These are phyloP conservation scores for Wilcoxina mikolae DNA, from an alignment of 495 filamentous ascomycete genomes.

Conservation along the genomic window DNA sequence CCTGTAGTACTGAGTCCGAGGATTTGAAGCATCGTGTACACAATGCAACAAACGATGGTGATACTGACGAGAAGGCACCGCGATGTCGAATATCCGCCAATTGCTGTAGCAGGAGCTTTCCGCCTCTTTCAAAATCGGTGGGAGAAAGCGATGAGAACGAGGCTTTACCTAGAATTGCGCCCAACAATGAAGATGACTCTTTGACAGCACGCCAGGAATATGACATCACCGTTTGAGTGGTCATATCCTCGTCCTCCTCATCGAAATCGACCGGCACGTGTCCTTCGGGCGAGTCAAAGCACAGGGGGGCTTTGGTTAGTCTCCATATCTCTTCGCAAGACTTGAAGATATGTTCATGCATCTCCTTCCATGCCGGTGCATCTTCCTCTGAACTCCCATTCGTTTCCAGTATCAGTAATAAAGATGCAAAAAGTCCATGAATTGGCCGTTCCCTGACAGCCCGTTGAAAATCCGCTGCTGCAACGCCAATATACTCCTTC, in stretches of 20 bases:
- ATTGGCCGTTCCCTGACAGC: constrained; percentile 22
- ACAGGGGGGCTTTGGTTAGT: constrained; percentile 58
- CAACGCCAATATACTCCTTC: constrained; percentile 11
- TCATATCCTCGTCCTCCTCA: constrained; percentile 45
- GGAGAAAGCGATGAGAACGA: constrained; percentile 30
- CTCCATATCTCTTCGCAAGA: constrained; percentile 55
- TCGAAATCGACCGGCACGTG: constrained; percentile 61
- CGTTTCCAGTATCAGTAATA: constrained; percentile 25
- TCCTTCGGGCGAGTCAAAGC: constrained; percentile 83
- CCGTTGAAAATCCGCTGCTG: constrained; percentile 11
- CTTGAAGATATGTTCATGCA: constrained; percentile 43
- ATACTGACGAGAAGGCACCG: constrained; percentile 86
- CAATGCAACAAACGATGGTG: constrained; percentile 68
- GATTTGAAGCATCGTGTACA: constrained; percentile 47
- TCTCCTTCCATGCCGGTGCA: constrained; percentile 30
- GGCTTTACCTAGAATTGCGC: constrained; percentile 37
- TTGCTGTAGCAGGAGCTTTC: constrained; percentile 60
- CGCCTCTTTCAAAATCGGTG: constrained; percentile 42
- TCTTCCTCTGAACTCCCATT: constrained; percentile 31
- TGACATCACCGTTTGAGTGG: constrained; percentile 74
- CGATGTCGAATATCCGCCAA: constrained; percentile 72
- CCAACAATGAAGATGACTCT: constrained; percentile 56
- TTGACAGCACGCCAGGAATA: constrained; percentile 88
- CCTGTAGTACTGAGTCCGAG: constrained; percentile 33
- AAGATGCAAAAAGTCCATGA: constrained; percentile 19